A percentile compares a stretch with the other conserved stretches of the same genome.
These are phyloP conservation scores for Malus hybrid DNA, from an alignment of 331 rosid species.

Conservation along the genomic window DNA sequence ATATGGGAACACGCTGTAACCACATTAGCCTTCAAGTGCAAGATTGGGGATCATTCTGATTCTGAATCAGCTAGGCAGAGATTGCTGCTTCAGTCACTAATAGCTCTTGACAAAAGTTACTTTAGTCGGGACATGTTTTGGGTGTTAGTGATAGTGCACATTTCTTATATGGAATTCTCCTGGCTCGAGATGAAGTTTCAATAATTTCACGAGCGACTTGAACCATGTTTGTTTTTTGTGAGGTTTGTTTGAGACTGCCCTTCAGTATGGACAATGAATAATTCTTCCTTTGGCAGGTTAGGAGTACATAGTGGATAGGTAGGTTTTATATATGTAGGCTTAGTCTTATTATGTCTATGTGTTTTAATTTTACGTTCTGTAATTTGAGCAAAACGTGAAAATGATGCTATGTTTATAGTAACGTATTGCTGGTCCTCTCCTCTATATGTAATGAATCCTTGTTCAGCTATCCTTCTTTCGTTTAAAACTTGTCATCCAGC, in stretches of 20 bases:
- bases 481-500: conserved; percentile 18
- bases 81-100: conserved; percentile 33
- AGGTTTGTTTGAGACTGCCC: conserved; percentile 59
- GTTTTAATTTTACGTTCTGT: conserved; percentile 45
- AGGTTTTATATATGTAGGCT: conserved; percentile 44
- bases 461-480: conserved; percentile 15
- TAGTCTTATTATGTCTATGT: conserved; percentile 37
- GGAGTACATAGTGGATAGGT: conserved; percentile 45
- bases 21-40: conserved; percentile 12
- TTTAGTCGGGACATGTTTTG: conserved; percentile 33
- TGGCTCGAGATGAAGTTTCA: conserved; percentile 28
- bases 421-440: conserved; percentile 14
- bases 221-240: conserved; percentile 46
- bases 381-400: conserved; percentile 31
- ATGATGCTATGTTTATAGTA: conserved; percentile 42
- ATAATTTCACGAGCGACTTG: conserved; percentile 24
- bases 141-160: conserved; percentile 24
- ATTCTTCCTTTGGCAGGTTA: conserved; percentile 50
- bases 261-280: conserved; percentile 43
- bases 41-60: conserved; percentile 28
- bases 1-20: conserved; percentile 24
- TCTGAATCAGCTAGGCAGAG: conserved; percentile 30
- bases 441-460: conserved; percentile 28
- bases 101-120: conserved; percentile 28
- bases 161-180: conserved; percentile 35